phyloP scores from a whole-genome alignment of 2,329 filamentous ascomycete species.

The Diplodia mutila region DNA sequence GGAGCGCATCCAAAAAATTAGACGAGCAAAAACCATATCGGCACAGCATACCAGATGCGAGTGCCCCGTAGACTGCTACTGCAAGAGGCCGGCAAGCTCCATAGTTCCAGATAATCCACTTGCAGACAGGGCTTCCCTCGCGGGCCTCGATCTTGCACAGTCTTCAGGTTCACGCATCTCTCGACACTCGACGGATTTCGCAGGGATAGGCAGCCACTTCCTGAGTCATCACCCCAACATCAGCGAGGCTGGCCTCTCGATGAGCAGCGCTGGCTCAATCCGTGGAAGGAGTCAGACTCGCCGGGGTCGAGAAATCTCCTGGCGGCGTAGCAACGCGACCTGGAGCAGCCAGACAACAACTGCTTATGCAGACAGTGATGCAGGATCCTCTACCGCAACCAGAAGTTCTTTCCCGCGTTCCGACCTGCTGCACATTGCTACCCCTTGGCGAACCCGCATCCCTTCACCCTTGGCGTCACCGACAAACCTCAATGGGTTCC shows the following conservation, averaged over 20 bases:
- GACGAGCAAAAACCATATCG: background rate
- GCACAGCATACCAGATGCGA: background rate
- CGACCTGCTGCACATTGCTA: conserved; percentile 1
- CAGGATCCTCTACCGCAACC: conserved; percentile 3
- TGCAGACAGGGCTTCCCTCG: conserved; percentile 14
- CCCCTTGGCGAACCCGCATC: background rate
- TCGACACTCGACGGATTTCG: conserved; percentile 10
- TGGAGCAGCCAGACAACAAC: conserved; percentile 14
- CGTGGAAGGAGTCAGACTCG: conserved; percentile 13
- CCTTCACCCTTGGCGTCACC: conserved; percentile 8
- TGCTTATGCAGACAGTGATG: conserved; percentile 17
- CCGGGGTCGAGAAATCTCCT: background rate
- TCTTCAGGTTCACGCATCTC: background rate
- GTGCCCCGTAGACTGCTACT: conserved; percentile 10
- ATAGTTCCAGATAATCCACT: conserved; percentile 13
- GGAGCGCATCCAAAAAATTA: background rate
- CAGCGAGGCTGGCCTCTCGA: conserved; percentile 4
- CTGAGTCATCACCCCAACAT: background rate
- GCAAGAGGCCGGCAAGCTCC: conserved; percentile 22
- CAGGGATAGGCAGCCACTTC: conserved; percentile 10
- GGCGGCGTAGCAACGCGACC: conserved; percentile 2
- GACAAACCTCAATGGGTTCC: background rate
- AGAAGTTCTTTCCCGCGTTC: background rate
- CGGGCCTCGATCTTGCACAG: conserved; percentile 21
- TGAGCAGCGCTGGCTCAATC: conserved; percentile 6